Evolutionary conservation across 345 rosid species (phyloP).

Genomic region (Eucalyptus brandiana): DNA sequence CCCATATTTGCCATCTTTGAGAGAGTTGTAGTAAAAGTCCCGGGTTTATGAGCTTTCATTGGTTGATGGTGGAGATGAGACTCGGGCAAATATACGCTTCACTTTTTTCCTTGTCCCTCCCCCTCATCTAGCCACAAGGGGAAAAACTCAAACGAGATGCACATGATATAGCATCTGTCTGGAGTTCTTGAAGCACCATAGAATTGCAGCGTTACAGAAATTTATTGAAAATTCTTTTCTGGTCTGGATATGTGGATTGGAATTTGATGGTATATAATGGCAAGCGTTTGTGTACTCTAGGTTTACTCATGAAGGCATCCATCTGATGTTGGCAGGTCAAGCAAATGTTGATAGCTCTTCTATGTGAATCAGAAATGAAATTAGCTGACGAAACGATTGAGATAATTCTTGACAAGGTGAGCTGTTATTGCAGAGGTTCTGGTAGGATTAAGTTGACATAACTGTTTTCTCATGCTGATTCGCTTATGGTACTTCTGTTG

Average conservation of each 20-base stretch:
- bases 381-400: constrained; percentile 95
- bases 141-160: neutral
- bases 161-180: neutral
- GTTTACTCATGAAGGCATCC: neutral
- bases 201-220: neutral
- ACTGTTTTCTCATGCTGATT: neutral
- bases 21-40: neutral
- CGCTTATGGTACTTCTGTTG: neutral
- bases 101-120: neutral
- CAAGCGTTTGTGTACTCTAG: neutral
- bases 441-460: neutral
- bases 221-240: neutral
- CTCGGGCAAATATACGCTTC: neutral
- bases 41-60: neutral
- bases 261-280: neutral
- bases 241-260: neutral
- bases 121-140: neutral
- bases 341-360: constrained; percentile 96
- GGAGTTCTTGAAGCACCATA: neutral
- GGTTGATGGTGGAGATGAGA: neutral
- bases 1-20: neutral
- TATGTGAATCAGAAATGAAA: constrained; percentile 91
- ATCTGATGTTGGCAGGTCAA: constrained; percentile 50
- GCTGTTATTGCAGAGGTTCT: neutral
- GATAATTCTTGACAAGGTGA: constrained; percentile 87